These are phyloP conservation scores for Thuja plicata DNA, from an alignment of 83 land plant species.

Conservation along the genomic window DNA sequence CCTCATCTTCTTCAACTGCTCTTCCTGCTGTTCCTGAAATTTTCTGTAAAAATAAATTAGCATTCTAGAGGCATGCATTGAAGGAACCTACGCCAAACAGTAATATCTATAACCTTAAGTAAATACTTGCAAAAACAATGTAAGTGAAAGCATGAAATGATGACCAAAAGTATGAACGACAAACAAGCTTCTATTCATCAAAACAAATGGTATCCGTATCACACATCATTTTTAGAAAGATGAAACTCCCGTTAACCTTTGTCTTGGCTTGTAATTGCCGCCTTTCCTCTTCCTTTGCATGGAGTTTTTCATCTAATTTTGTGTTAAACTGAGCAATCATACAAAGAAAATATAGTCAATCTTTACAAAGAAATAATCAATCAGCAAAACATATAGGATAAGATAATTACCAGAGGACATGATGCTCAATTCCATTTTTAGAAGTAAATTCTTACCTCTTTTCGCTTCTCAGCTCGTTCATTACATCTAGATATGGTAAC, in stretches of 20 bases:
- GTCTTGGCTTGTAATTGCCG: conserved; percentile 4
- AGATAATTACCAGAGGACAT: background rate
- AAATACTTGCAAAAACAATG: background rate
- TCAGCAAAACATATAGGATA: background rate
- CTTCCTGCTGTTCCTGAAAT: background rate
- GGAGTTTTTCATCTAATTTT: background rate
- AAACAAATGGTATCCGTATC: background rate
- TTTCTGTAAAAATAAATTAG: background rate
- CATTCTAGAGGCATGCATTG: background rate
- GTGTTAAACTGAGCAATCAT: background rate
- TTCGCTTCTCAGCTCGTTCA: background rate
- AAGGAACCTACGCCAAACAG: background rate
- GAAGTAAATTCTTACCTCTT: conserved; percentile 2
- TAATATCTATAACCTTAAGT: background rate
- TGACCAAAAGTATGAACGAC: background rate
- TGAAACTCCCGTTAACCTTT: conserved; percentile 1
- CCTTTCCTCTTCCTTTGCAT: conserved; percentile 4
- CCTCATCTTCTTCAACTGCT: background rate
- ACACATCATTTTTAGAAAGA: background rate
- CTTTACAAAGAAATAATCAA: background rate
- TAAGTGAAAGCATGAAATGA: background rate
- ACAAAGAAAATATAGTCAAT: background rate
- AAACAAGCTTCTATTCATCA: background rate
- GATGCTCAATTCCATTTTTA: background rate
- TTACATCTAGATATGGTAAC: background rate